These are phyloP conservation scores for Nelumbo lutea DNA, from an alignment of 164 flowering plant genomes.

Conservation along the genomic window DNA sequence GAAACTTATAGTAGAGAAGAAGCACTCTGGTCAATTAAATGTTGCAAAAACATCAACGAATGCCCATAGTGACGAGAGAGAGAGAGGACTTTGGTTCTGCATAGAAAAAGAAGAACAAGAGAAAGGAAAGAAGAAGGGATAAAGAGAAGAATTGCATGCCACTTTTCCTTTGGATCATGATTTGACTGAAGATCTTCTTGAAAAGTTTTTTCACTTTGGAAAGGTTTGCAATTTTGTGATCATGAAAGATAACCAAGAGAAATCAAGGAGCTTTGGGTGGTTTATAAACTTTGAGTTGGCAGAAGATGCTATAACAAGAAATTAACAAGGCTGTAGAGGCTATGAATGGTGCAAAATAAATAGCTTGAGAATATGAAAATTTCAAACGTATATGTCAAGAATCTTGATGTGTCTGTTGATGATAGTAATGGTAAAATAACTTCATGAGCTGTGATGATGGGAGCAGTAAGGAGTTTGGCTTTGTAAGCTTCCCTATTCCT, in stretches of 20 bases:
- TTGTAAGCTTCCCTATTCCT: constrained; percentile 32
- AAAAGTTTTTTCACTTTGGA: constrained; percentile 38
- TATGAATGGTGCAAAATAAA: constrained; percentile 32
- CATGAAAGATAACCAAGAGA: constrained; percentile 36
- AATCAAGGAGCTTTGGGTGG: constrained; percentile 49
- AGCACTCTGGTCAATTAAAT: too few species aligned
- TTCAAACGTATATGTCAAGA: constrained; percentile 40
- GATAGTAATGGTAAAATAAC: constrained; percentile 29
- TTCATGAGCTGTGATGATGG: constrained; percentile 32
- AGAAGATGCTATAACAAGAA: too few species aligned
- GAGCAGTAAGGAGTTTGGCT: constrained; percentile 37
- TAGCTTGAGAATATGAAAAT: constrained; percentile 9
- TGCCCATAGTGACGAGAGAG: too few species aligned
- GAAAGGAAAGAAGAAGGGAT: too few species aligned
- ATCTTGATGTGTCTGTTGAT: constrained; percentile 24
- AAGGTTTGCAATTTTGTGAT: constrained; percentile 24
- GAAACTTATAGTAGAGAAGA: too few species aligned
- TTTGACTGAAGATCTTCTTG: constrained; percentile 33
- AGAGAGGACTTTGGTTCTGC: too few species aligned
- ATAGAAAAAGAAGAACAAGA: too few species aligned
- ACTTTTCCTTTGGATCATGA: constrained; percentile 26
- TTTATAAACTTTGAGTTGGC: constrained; percentile 37
- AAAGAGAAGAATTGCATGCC: too few species aligned
- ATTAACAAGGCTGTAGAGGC: constrained; percentile 31
- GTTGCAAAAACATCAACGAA: too few species aligned